Conservation (phyloP, 2,329 filamentous ascomycete genomes). For the Fusarium veterinarium region DNA sequence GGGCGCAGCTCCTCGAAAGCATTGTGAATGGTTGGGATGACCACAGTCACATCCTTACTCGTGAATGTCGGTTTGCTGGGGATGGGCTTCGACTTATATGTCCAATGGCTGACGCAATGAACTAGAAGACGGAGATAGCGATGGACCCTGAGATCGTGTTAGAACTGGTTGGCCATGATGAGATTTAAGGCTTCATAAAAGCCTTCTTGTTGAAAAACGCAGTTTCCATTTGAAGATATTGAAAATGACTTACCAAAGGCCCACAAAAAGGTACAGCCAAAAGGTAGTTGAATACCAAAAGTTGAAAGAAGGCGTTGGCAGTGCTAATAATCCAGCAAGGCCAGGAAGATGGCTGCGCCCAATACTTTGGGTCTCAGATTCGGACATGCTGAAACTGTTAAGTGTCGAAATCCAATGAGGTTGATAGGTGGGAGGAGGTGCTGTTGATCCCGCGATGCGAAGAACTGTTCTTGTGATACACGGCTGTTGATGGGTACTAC, state of each 20-base stretch:
- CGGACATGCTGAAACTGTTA: slow-evolving; percentile 36
- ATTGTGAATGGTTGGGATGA: slow-evolving; percentile 92
- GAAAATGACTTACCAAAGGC: slow-evolving; percentile 59
- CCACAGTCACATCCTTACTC: slow-evolving; percentile 88
- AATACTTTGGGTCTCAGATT: slow-evolving; percentile 27
- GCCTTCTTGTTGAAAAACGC: neutral
- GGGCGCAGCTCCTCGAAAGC: slow-evolving; percentile 84
- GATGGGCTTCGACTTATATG: slow-evolving; percentile 85
- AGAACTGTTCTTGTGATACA: slow-evolving; percentile 23
- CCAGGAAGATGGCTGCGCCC: slow-evolving; percentile 23
- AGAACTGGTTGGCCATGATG: slow-evolving; percentile 15
- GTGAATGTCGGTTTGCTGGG: slow-evolving; percentile 84
- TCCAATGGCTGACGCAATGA: slow-evolving; percentile 87
- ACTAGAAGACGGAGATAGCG: slow-evolving; percentile 88
- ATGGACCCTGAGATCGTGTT: slow-evolving; percentile 72
- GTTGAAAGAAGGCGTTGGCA: slow-evolving; percentile 42
- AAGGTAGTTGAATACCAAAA: slow-evolving; percentile 59
- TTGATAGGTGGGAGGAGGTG: slow-evolving; percentile 30
- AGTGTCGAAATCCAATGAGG: slow-evolving; percentile 28
- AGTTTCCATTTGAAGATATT: neutral
- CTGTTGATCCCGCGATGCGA: slow-evolving; percentile 32
- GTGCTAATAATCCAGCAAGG: slow-evolving; percentile 32
- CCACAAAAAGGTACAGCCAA: slow-evolving; percentile 58
- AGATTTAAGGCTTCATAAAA: neutral
- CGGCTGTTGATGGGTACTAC: slow-evolving; percentile 15